phyloP scores from a whole-genome alignment of 352 stramenopile species.

The Phytophthora boehmeriae region DNA sequence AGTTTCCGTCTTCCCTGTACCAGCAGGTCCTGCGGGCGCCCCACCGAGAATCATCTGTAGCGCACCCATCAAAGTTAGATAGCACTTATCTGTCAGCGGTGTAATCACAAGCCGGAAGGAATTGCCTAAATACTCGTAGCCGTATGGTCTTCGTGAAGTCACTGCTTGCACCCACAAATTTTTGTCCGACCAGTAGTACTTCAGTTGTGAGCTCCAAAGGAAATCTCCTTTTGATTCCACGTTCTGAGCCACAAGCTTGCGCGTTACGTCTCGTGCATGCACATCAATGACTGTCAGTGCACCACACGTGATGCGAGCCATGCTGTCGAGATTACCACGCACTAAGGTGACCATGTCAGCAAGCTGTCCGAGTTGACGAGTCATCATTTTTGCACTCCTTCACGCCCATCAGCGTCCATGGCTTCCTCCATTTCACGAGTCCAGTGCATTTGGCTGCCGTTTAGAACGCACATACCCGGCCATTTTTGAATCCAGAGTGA shows the following conservation, averaged over 20 bases:
- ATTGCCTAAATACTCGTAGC: slow-evolving; percentile 97
- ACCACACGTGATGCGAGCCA: slow-evolving; percentile 88
- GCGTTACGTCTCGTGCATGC: slow-evolving; percentile 95
- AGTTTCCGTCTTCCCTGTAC: slow-evolving; percentile 95
- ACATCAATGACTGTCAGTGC: slow-evolving; percentile 95
- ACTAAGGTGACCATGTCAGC: slow-evolving; percentile 95
- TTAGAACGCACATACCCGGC: slow-evolving; percentile 91
- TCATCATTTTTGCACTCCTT: slow-evolving; percentile 85
- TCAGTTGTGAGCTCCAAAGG: slow-evolving; percentile 84
- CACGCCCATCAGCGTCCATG: slow-evolving; percentile 75
- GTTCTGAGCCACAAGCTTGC: slow-evolving; percentile 90
- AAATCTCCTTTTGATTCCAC: slow-evolving; percentile 91
- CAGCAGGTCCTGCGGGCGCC: slow-evolving; percentile 92
- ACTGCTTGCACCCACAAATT: slow-evolving; percentile 92
- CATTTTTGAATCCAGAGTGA: slow-evolving; percentile 94
- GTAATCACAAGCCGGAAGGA: slow-evolving; percentile 96
- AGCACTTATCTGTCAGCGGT: slow-evolving; percentile 96
- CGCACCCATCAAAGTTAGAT: slow-evolving; percentile 95
- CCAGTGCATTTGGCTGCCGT: slow-evolving; percentile 95
- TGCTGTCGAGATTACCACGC: slow-evolving; percentile 87
- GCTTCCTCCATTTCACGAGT: slow-evolving; percentile 90
- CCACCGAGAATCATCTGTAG: slow-evolving; percentile 96
- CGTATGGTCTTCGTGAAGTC: slow-evolving; percentile 90
- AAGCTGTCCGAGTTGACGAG: slow-evolving; percentile 87
- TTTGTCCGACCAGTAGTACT: slow-evolving; percentile 94